These are phyloP conservation scores for Cornus kousa DNA, from an alignment of 148 eudicot genomes.

Conservation along the genomic window DNA sequence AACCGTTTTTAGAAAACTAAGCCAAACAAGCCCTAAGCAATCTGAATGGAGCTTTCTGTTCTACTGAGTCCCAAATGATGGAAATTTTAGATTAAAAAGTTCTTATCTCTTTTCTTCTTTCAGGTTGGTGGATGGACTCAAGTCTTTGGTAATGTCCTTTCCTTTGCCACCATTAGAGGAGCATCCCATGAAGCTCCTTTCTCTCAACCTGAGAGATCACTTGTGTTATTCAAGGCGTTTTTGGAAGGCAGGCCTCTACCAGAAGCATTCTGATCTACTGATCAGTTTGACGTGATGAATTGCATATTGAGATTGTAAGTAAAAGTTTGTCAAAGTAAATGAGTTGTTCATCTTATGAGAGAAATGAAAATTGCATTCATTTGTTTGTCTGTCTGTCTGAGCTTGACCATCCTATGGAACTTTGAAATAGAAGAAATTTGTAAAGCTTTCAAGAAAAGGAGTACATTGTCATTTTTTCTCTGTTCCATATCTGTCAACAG, in stretches of 20 bases:
- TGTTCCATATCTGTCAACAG: not conserved
- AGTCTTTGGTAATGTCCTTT: conserved; percentile 28
- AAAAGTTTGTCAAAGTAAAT: not conserved
- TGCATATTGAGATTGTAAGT: conserved; percentile 17
- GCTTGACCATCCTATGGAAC: conserved; percentile 9
- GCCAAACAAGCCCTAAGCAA: not conserved
- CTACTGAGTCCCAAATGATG: not conserved
- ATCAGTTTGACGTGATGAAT: conserved; percentile 3
- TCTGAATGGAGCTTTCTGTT: not conserved
- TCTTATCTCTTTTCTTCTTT: not conserved
- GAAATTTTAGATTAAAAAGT: not conserved
- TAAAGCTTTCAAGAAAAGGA: conserved; percentile 12
- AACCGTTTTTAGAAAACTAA: not conserved
- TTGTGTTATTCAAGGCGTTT: conserved; percentile 33
- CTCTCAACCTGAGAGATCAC: conserved; percentile 44
- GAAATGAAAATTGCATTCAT: conserved; percentile 10
- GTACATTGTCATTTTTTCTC: not conserved
- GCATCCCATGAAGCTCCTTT: conserved; percentile 43
- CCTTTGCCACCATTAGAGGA: conserved; percentile 48
- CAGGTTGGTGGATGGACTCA: conserved; percentile 55
- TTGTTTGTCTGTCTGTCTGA: conserved; percentile 3
- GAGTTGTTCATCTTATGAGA: not conserved
- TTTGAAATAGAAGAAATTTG: conserved; percentile 3
- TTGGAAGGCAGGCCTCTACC: conserved; percentile 32
- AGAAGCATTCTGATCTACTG: conserved; percentile 26